Conservation (phyloP, 331 rosid species). For the Malus hybrid region DNA sequence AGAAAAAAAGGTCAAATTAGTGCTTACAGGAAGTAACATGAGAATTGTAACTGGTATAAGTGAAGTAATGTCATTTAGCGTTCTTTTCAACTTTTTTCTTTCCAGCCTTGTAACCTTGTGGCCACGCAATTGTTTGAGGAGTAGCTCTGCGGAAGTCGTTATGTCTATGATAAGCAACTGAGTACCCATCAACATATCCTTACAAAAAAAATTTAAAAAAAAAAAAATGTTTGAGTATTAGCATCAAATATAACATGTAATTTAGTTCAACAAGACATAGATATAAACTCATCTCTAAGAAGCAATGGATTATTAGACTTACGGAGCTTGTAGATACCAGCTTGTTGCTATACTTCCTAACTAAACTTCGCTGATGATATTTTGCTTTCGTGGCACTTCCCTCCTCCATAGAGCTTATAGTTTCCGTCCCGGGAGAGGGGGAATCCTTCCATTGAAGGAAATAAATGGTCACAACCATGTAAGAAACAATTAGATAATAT, state of each 20-base stretch:
- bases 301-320: conserved; percentile 23
- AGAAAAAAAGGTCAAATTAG: background rate
- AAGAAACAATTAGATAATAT: background rate
- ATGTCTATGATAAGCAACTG: conserved; percentile 52
- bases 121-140: conserved; percentile 37
- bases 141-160: conserved; percentile 32
- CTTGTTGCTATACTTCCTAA: conserved; percentile 41
- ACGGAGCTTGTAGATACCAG: conserved; percentile 47
- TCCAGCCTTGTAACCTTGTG: conserved; percentile 41
- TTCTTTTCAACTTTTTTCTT: conserved; percentile 40
- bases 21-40: conserved; percentile 63
- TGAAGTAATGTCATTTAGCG: conserved; percentile 35
- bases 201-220: conserved; percentile 13
- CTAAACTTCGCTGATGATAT: conserved; percentile 19
- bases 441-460: conserved; percentile 20
- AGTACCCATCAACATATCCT: conserved; percentile 65
- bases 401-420: conserved; percentile 9
- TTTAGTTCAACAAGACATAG: background rate
- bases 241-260: background rate
- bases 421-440: conserved; percentile 6
- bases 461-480: background rate
- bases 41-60: conserved; percentile 58
- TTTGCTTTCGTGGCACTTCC: conserved; percentile 15
- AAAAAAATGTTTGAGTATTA: conserved; percentile 20
- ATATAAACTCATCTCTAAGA: background rate